Evolutionary conservation across 192 early-diverging fungal species (phyloP).

Genomic region (Gamsiella multidivaricata): DNA sequence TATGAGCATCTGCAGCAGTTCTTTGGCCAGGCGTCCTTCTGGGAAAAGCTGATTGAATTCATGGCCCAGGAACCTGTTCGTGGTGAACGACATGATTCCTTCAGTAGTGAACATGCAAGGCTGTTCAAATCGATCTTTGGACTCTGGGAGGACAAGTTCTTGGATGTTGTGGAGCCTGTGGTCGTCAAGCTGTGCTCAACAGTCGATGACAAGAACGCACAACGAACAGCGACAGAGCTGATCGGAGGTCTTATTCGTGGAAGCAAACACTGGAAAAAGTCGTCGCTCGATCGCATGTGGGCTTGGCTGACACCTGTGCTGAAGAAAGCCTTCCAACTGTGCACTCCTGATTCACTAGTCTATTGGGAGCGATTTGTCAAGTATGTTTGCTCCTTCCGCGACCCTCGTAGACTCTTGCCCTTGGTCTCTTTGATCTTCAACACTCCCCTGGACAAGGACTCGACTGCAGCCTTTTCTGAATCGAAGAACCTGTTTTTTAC

Average conservation of each 20-base stretch:
- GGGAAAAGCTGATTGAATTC: conserved; percentile 71
- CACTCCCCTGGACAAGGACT: conserved; percentile 73
- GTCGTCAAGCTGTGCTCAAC: conserved; percentile 62
- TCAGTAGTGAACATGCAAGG: conserved; percentile 68
- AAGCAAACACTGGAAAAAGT: conserved; percentile 84
- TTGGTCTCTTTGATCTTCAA: conserved; percentile 76
- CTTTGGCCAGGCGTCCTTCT: conserved; percentile 71
- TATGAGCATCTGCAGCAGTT: conserved; percentile 63
- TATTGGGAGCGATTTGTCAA: conserved; percentile 83
- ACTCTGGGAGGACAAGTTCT: conserved; percentile 72
- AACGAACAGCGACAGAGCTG: conserved; percentile 85
- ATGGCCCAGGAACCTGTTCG: conserved; percentile 75
- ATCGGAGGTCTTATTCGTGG: conserved; percentile 86
- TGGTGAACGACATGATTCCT: conserved; percentile 70
- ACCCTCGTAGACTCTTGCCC: conserved; percentile 83
- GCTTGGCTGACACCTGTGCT: conserved; percentile 74
- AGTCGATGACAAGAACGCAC: conserved; percentile 78
- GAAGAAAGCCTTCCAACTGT: conserved; percentile 65
- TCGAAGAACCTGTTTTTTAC: conserved; percentile 82
- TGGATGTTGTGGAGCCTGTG: conserved; percentile 64
- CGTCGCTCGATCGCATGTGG: conserved; percentile 70
- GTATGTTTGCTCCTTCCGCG: conserved; percentile 71
- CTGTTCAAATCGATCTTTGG: conserved; percentile 79
- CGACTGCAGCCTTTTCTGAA: conserved; percentile 88
- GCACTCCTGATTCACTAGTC: conserved; percentile 78